Percentiles rank a stretch among this genome's conserved stretches.
Conservation (phyloP, 23 red algal genomes). For the Gracilariopsis chorda region DNA sequence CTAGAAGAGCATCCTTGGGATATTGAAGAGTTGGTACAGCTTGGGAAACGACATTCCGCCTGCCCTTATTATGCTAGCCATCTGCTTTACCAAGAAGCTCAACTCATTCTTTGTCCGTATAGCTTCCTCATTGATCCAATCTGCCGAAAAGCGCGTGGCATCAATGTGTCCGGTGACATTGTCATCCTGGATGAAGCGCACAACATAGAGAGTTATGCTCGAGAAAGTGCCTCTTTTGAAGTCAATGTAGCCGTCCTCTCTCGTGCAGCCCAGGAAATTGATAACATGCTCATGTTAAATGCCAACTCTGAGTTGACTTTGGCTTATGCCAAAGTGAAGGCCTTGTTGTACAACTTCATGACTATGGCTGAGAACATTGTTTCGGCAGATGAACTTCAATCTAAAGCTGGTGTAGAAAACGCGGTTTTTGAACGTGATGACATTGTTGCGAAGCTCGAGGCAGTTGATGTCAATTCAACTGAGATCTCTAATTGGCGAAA, state of each 20-base stretch:
- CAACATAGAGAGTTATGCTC: constrained; percentile 81
- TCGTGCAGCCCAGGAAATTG: not conserved
- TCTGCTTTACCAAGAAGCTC: constrained; percentile 53
- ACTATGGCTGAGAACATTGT: constrained; percentile 31
- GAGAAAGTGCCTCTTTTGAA: constrained; percentile 32
- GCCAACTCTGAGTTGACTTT: not conserved
- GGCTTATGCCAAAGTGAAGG: not conserved
- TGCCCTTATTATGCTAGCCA: constrained; percentile 85
- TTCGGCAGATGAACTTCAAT: not conserved
- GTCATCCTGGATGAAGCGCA: constrained; percentile 88
- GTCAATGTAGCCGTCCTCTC: not conserved
- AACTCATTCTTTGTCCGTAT: constrained; percentile 88
- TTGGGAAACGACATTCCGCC: constrained; percentile 43
- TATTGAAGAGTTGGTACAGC: constrained; percentile 81
- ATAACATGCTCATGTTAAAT: not conserved
- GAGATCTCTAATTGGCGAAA: constrained; percentile 4
- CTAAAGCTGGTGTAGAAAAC: not conserved
- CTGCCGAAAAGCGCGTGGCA: constrained; percentile 41
- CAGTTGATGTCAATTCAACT: not conserved
- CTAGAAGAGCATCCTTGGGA: constrained; percentile 36
- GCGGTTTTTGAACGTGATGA: constrained; percentile 38
- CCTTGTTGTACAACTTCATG: not conserved
- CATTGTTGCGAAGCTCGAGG: not conserved
- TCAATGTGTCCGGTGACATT: constrained; percentile 66
- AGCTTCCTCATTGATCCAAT: constrained; percentile 76